Evolutionary conservation across 2,329 filamentous ascomycete species (phyloP), one percentile per base, ranked within the genome.

Genomic region (Cytospora paraplurivora): DNA sequence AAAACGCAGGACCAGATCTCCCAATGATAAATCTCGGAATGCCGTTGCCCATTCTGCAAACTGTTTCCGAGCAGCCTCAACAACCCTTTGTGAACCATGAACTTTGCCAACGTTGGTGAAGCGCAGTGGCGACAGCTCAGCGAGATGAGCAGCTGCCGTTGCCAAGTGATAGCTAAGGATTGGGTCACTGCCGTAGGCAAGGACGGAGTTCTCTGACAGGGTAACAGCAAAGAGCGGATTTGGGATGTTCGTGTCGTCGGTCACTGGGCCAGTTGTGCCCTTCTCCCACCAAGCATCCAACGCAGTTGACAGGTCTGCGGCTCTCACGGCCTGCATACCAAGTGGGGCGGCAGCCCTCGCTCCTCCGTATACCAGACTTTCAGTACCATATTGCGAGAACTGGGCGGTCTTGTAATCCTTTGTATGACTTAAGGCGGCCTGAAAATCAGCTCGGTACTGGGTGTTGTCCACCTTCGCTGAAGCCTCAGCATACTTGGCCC

Each of bases 121-220:
- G 7, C 71, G 71, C 32, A 82, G 70, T 0, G 80, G 78, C 1
- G 80, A 82, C 0, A 67, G 58, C 4, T 76, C 69, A 0, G 73
- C 67, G 1, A 82, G 72, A 0, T 75, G 69, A 2, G 76, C 75
- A 63, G 76, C 78, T 2, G 78, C 81, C 0, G 77, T 73, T 2
- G 82, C 81, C n/a, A 88, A 75, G 71, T 88, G 85, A 63, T 83
- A 88, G 1, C 84, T 81, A 7, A 81, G 68, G 0, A 86, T 66
- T 0, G 86, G 85, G 64, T 87, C 76, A 4, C 77, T 77, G 5
- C 74, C 76, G 68, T 82, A 80, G 63, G 83, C 79, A 34, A 87
- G 72, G 2, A 74, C 66, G 1, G 74, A 72, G n/a, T 71, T 65
- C 4, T 71, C 65, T 0, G 75, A 76, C 3, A 79, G 63, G 0